Evolutionary conservation across 169 alveolate species (phyloP).

Genomic region (Plasmodium malariae): DNA sequence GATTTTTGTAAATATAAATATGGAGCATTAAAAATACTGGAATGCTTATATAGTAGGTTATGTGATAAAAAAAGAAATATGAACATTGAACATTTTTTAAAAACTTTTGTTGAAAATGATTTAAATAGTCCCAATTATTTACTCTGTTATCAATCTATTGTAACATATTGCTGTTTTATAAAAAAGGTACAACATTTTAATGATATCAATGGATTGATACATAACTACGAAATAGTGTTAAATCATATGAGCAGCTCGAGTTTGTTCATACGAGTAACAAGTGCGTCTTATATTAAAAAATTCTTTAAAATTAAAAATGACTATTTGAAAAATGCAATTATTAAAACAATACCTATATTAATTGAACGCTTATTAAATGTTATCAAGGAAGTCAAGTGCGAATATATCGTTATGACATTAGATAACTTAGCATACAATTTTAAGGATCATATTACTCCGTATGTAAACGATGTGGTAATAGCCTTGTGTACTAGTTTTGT

Average conservation of each 20-base stretch:
- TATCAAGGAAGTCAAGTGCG: conserved; percentile 63
- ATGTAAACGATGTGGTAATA: conserved; percentile 60
- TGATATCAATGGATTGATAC: conserved; percentile 40
- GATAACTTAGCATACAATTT: conserved; percentile 68
- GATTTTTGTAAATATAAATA: conserved; percentile 69
- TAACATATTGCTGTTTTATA: conserved; percentile 66
- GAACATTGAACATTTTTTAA: conserved; percentile 69
- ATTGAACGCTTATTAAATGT: conserved; percentile 66
- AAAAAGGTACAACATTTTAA: conserved; percentile 29
- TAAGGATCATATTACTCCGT: conserved; percentile 64
- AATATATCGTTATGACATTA: conserved; percentile 71
- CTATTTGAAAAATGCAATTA: conserved; percentile 29
- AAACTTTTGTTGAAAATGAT: conserved; percentile 61
- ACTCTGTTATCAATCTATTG: conserved; percentile 61
- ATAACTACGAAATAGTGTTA: conserved; percentile 39
- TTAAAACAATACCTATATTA: conserved; percentile 51
- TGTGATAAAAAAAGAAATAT: conserved; percentile 74
- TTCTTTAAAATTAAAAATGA: conserved; percentile 68
- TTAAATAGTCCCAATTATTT: conserved; percentile 54
- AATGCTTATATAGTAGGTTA: conserved; percentile 42
- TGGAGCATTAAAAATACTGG: conserved; percentile 50
- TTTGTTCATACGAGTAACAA: conserved; percentile 53
- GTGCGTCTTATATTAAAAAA: conserved; percentile 72
- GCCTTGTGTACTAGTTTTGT: conserved; percentile 66
- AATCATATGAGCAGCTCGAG: conserved; percentile 61